These are phyloP conservation scores for Beta corolliflora DNA, from an alignment of 179 eudicot genomes.

Conservation along the genomic window DNA sequence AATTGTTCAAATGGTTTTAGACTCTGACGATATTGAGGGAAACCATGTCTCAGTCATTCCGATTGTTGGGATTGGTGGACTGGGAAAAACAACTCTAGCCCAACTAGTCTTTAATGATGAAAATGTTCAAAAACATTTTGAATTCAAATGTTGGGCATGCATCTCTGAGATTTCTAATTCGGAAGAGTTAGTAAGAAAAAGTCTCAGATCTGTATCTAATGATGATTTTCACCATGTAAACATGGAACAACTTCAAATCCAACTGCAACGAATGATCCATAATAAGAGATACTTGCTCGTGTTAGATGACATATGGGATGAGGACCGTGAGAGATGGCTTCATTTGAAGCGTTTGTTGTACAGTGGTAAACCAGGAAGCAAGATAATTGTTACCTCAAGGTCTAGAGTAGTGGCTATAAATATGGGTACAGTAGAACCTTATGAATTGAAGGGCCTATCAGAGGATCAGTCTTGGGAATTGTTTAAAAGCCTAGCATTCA, in stretches of 20 bases:
- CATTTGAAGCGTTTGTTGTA: background rate
- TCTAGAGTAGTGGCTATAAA: background rate
- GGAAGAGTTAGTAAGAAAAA: background rate
- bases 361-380: conserved; percentile 15
- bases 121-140: conserved; percentile 9
- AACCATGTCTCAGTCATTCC: background rate
- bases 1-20: conserved; percentile 1
- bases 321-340: conserved; percentile 13
- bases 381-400: conserved; percentile 18
- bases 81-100: conserved; percentile 10
- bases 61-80: conserved; percentile 10
- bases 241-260: background rate
- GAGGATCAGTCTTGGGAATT: conserved; percentile 27
- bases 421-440: conserved; percentile 15
- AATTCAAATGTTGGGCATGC: conserved; percentile 4
- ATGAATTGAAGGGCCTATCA: conserved; percentile 14
- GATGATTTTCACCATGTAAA: background rate
- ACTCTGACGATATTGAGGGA: background rate
- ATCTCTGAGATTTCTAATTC: background rate
- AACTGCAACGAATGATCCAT: background rate
- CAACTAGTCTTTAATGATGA: background rate
- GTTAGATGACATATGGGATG: conserved; percentile 15
- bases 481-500: conserved; percentile 18
- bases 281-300: conserved; percentile 4
- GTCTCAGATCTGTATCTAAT: background rate